Conservation (phyloP, 129 eudicot genomes). For the Centrapalus pauciflorus region DNA sequence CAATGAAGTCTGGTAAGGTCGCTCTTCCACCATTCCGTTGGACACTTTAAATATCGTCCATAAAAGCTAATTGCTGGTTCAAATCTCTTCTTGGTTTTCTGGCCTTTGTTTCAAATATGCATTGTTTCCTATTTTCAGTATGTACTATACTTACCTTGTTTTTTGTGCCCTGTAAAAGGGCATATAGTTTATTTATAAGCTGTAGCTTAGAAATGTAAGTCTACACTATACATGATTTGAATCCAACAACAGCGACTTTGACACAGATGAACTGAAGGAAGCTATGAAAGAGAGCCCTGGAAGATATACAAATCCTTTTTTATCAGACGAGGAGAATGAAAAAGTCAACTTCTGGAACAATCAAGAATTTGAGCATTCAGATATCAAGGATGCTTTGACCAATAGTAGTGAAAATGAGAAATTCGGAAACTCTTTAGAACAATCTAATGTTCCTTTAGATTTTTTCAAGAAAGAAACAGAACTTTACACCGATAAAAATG, state of each 20-base stretch:
- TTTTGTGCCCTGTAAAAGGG: not conserved
- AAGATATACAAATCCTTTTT: conserved; percentile 26
- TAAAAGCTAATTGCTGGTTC: too few species aligned
- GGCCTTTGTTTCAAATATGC: not conserved
- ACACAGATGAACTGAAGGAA: conserved; percentile 38
- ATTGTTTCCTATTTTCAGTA: not conserved
- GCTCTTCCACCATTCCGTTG: not conserved
- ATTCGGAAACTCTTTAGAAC: conserved; percentile 18
- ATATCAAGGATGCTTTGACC: conserved; percentile 26
- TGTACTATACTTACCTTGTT: not conserved
- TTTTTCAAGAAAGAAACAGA: conserved; percentile 30
- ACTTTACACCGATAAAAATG: conserved; percentile 51
- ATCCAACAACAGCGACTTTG: conserved; percentile 32
- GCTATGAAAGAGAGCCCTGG: conserved; percentile 42
- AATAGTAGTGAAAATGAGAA: conserved; percentile 16
- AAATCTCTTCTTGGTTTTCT: not conserved
- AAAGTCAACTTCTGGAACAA: conserved; percentile 26
- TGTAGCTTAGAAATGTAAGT: not conserved
- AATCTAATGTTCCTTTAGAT: too few species aligned
- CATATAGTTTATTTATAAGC: too few species aligned
- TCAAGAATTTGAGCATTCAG: conserved; percentile 31
- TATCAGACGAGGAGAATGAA: conserved; percentile 32
- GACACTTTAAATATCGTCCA: too few species aligned
- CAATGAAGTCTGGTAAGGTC: conserved; percentile 40
- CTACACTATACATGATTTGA: conserved; percentile 28